A percentile compares a stretch with the other conserved stretches of the same genome.
Conservation (phyloP, 2,329 filamentous ascomycete species). For the Talaromyces atroroseus region DNA sequence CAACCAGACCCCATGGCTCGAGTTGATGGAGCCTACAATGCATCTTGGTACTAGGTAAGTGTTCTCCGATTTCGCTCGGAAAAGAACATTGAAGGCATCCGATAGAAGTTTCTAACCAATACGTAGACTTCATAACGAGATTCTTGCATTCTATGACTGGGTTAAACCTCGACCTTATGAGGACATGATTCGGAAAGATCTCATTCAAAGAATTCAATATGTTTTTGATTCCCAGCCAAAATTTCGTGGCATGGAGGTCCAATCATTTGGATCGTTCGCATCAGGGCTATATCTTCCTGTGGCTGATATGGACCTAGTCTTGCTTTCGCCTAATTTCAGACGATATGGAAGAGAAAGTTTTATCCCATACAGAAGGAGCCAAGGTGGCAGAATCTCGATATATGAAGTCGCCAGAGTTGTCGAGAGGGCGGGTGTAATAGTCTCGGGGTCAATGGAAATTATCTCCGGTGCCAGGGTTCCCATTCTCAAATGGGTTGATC, state of each 20-base stretch:
- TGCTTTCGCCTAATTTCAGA: constrained; percentile 60
- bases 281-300: constrained; percentile 72
- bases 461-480: constrained; percentile 78
- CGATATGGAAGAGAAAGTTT: constrained; percentile 47
- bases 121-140: constrained; percentile 78
- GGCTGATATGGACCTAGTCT: constrained; percentile 90
- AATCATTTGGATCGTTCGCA: constrained; percentile 88
- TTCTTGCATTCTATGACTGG: constrained; percentile 82
- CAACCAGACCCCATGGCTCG: constrained; percentile 58
- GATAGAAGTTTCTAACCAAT: constrained; percentile 14
- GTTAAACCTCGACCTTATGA: constrained; percentile 75
- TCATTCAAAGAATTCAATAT: constrained; percentile 63
- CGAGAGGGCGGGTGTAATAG: constrained; percentile 47
- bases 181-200: constrained; percentile 63
- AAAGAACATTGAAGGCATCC: background rate
- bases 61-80: background rate
- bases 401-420: constrained; percentile 50
- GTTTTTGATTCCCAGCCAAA: constrained; percentile 48
- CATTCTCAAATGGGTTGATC: constrained; percentile 84
- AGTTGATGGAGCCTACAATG: constrained; percentile 23
- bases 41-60: constrained; percentile 32
- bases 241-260: constrained; percentile 59
- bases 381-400: constrained; percentile 41
- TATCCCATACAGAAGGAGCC: constrained; percentile 40
- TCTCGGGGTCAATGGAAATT: constrained; percentile 55